Conservation (phyloP, 305 asterid genomes). For the Fraxinus sp. region DNA sequence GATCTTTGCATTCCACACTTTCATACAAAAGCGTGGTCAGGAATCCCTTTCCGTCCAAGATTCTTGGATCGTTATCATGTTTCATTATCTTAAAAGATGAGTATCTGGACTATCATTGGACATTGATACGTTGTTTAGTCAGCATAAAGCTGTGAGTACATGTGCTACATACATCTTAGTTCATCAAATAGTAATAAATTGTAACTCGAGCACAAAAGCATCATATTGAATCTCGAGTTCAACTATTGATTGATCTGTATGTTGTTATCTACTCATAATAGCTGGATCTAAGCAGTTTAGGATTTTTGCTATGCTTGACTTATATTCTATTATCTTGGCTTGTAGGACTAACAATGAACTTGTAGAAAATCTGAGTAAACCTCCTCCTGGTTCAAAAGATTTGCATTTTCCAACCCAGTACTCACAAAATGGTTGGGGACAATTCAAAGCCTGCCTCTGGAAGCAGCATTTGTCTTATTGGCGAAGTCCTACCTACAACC, state of each 20-base stretch:
- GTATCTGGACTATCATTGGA: not conserved
- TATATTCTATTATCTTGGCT: not conserved
- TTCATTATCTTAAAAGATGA: not conserved
- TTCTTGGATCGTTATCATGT: not conserved
- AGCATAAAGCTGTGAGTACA: not conserved
- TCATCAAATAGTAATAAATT: not conserved
- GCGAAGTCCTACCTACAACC: conserved; percentile 66
- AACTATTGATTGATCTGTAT: not conserved
- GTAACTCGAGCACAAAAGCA: not conserved
- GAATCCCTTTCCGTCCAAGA: not conserved
- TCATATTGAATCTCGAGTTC: not conserved
- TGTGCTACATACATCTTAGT: not conserved
- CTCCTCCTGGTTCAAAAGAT: conserved; percentile 45
- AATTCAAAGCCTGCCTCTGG: conserved; percentile 68
- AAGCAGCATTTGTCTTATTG: conserved; percentile 68
- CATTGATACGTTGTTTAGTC: not conserved
- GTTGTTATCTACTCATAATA: not conserved
- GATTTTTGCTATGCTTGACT: not conserved
- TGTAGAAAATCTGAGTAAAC: conserved; percentile 35
- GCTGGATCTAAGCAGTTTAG: not conserved
- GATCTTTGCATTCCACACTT: not conserved
- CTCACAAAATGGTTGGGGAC: conserved; percentile 55
- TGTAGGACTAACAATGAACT: conserved; percentile 44
- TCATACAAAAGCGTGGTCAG: not conserved
- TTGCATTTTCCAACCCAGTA: conserved; percentile 49